Conservation (phyloP, 768 basidiomycete genomes). For the Wakefieldia striispora region DNA sequence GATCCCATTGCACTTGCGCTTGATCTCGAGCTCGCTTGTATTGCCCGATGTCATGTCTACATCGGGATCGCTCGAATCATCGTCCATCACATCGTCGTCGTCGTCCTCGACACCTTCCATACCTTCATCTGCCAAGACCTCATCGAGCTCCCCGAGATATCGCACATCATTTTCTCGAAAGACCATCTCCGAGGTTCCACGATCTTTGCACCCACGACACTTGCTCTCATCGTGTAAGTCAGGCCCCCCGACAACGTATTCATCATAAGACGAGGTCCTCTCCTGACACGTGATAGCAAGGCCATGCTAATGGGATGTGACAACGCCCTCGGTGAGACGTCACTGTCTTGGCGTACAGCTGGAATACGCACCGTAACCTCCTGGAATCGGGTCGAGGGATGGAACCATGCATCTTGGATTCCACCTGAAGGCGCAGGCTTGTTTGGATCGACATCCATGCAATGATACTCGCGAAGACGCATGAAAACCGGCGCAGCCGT, state of each 20-base stretch:
- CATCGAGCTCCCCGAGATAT: conserved; percentile 18
- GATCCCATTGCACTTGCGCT: conserved; percentile 49
- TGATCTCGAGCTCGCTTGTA: conserved; percentile 22
- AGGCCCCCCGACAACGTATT: conserved; percentile 36
- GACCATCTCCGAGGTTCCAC: conserved; percentile 28
- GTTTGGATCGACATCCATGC: conserved; percentile 38
- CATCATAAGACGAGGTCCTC: conserved; percentile 38
- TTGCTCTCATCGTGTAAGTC: conserved; percentile 43
- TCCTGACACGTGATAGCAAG: conserved; percentile 23
- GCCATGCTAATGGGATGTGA: conserved; percentile 15
- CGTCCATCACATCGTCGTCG: conserved; percentile 27
- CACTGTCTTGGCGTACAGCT: background rate
- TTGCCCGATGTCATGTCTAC: conserved; percentile 26
- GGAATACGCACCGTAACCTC: conserved; percentile 26
- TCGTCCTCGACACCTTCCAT: conserved; percentile 28
- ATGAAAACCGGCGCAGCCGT: conserved; percentile 55
- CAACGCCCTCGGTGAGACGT: background rate
- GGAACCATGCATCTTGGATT: conserved; percentile 43
- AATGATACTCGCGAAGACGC: conserved; percentile 55
- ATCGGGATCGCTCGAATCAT: conserved; percentile 25
- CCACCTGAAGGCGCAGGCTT: conserved; percentile 34
- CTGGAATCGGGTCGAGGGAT: conserved; percentile 14
- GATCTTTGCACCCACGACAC: conserved; percentile 34
- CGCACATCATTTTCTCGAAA: conserved; percentile 26
- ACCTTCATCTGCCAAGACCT: conserved; percentile 8